Conservation (phyloP, 257 asterid genomes). For the Nyctanthes arbortristis region DNA sequence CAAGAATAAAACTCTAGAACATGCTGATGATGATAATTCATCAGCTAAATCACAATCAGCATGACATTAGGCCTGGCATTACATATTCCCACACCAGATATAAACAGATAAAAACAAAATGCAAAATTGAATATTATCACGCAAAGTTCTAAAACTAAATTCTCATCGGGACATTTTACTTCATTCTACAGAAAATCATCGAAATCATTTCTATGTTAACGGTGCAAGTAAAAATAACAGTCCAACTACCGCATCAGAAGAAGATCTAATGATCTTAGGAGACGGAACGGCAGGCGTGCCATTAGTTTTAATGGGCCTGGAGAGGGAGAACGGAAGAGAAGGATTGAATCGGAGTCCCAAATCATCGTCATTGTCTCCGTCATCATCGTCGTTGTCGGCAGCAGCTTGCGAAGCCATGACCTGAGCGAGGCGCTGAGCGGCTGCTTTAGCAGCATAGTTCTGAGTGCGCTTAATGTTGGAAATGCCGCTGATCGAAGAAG, state of each 20-base stretch:
- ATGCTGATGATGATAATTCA: conserved; percentile 7
- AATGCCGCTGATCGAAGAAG: conserved; percentile 77
- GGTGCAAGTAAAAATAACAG: conserved; percentile 1
- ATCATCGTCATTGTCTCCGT: conserved; percentile 46
- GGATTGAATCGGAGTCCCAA: conserved; percentile 68
- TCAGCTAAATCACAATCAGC: conserved; percentile 13
- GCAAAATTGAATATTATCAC: conserved; percentile 15
- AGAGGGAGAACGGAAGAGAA: conserved; percentile 58
- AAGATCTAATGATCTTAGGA: conserved; percentile 69
- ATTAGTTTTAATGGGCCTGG: conserved; percentile 45
- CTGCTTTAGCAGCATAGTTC: conserved; percentile 97
- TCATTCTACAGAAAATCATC: conserved; percentile 9
- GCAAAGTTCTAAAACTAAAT: background rate
- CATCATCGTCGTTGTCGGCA: conserved; percentile 47
- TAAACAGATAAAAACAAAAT: conserved; percentile 23
- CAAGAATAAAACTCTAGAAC: background rate
- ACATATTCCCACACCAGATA: background rate
- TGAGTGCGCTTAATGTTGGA: conserved; percentile 92
- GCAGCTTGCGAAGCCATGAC: conserved; percentile 97
- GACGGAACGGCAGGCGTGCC: conserved; percentile 43
- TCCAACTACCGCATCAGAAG: conserved; percentile 80
- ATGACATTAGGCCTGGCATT: background rate
- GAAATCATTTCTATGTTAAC: conserved; percentile 4
- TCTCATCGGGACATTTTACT: background rate
- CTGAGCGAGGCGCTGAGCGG: conserved; percentile 98